Evolutionary conservation across 139 green algal genomes (phyloP), one percentile per base, ranked within the genome.

Genomic region (Picochlorum sp.): DNA sequence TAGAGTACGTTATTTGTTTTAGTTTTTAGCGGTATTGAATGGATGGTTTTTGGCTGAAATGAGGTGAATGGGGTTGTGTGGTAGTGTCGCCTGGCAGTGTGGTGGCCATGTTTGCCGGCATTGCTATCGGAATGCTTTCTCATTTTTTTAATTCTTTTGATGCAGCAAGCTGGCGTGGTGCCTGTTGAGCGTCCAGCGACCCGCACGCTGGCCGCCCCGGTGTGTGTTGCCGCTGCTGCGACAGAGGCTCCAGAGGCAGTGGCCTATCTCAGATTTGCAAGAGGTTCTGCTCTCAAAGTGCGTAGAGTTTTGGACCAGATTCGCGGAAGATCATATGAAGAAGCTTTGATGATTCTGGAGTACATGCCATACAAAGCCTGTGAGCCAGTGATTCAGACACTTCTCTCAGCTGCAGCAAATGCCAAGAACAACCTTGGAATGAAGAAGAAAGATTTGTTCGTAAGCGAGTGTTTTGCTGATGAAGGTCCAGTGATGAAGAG

Each of bases 371-470:
- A 96, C 80, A 68, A 73, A 57, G 83, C 88, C 4, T 87, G 83
- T 56, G 88, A 94, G 64, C 71, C 65, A 18, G 85, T 94, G 30
- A 64, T 86, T 10, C 83, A 87, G 66, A 79, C 77, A 14, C 66
- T 94, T 24, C 75, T 92, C 34, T 92, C 86, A 45, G 89, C 88
- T 51, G 91, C 83, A 14, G 85, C 91, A 34, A 97, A 97, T 72
- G 92, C 91, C 38, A 97, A 97, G 85, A 81, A 97, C 75, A 96
- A 96, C 85, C 67, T 88, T 49, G 85, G 83, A 24, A 80, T 94
- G 41, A 78, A 79, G 38, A 97, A 97, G 81, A 72, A 78, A 41
- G 87, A 87, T 60, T 81, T 97, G 59, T 82, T 82, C 54, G 82
- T 97, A 4, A 80, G 59, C 24, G 86, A 94, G 76, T 85, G 70